These are phyloP conservation scores for Mucuna pruriens DNA, from an alignment of 306 rosid species.

Conservation along the genomic window DNA sequence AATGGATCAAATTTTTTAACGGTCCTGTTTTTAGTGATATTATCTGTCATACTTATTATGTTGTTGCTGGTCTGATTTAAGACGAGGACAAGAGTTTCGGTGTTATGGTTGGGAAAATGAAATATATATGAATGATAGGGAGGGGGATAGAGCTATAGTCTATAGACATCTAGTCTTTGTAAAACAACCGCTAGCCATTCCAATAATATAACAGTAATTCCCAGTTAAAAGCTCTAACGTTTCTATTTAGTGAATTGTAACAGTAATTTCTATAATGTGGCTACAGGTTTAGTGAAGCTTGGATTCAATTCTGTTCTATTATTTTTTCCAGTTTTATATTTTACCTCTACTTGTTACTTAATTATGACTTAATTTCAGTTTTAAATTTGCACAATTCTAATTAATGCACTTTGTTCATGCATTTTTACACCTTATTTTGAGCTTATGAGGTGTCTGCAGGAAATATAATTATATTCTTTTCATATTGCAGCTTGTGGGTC, in stretches of 20 bases:
- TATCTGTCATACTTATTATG: not conserved
- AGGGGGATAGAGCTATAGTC: not conserved
- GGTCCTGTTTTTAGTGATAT: not conserved
- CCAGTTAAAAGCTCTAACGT: not conserved
- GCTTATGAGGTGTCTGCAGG: slow-evolving; percentile 1
- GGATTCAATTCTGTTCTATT: not conserved
- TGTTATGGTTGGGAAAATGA: not conserved
- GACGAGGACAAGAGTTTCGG: not conserved
- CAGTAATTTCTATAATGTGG: not conserved
- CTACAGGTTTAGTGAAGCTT: not conserved
- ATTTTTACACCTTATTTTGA: not conserved
- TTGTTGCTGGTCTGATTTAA: not conserved
- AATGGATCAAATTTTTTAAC: not conserved
- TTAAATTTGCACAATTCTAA: slow-evolving; percentile 1
- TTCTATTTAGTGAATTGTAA: not conserved
- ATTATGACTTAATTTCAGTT: not conserved
- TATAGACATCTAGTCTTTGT: not conserved
- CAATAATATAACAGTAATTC: not conserved
- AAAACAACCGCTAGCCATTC: not conserved
- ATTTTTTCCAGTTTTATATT: not conserved
- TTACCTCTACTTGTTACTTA: not conserved
- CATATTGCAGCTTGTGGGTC: slow-evolving; percentile 88
- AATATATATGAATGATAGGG: slow-evolving; percentile 2
- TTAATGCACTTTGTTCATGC: not conserved
- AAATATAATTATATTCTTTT: slow-evolving; percentile 20